Conservation (phyloP, 192 early-diverging fungal genomes). For the Mortierella antarctica region DNA sequence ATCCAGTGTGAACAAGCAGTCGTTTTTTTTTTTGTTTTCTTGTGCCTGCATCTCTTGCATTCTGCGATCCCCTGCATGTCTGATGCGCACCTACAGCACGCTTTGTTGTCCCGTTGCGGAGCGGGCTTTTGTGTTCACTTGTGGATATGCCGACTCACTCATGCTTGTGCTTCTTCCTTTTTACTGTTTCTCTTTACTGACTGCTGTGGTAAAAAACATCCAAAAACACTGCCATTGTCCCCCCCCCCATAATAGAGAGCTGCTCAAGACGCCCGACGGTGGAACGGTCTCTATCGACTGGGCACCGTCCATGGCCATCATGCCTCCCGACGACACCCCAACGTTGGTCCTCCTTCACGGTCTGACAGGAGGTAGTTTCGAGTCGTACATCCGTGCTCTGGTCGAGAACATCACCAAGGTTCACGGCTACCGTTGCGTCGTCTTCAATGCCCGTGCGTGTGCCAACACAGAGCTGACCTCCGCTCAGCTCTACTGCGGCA, state of each 20-base stretch:
- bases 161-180: too few species aligned
- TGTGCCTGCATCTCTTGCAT: too few species aligned
- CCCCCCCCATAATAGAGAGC: conserved; percentile 60
- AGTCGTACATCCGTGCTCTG: conserved; percentile 86
- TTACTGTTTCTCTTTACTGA: not conserved
- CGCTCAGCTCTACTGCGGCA: conserved; percentile 84
- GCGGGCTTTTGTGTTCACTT: not conserved
- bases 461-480: conserved; percentile 83
- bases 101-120: too few species aligned
- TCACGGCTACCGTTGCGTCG: conserved; percentile 78
- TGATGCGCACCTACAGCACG: too few species aligned
- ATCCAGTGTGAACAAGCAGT: too few species aligned
- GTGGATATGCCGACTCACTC: too few species aligned
- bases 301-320: conserved; percentile 68
- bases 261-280: conserved; percentile 79
- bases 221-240: not conserved
- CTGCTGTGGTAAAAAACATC: not conserved
- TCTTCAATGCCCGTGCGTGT: conserved; percentile 93
- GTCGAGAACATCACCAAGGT: conserved; percentile 70
- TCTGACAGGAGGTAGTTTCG: conserved; percentile 92
- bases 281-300: conserved; percentile 92
- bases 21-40: too few species aligned
- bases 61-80: too few species aligned
- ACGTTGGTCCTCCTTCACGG: conserved; percentile 90
- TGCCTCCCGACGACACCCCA: conserved; percentile 72